Percentiles rank a stretch among this genome's conserved stretches.
Evolutionary conservation across 148 eudicot genomes (phyloP).

Genomic region (Talinum fruticosum): DNA sequence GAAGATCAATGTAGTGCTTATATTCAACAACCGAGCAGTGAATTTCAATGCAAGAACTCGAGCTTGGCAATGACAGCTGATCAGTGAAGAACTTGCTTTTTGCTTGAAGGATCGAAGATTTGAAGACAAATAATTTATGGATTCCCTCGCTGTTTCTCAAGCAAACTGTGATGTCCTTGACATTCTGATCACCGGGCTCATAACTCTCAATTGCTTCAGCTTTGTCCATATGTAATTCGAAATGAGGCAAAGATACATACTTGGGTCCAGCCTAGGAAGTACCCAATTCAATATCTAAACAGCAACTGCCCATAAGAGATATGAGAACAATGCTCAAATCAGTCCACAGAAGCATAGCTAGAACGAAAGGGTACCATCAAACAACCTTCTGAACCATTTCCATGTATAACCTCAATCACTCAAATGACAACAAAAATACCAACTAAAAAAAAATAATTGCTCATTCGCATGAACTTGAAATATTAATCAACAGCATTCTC

Average conservation of each 20-base stretch:
- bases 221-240: slow-evolving; percentile 43
- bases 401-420: background rate
- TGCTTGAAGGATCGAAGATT: slow-evolving; percentile 34
- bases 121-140: slow-evolving; percentile 39
- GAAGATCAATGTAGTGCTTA: slow-evolving; percentile 47
- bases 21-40: slow-evolving; percentile 49
- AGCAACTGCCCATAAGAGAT: background rate
- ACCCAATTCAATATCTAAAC: background rate
- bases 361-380: background rate
- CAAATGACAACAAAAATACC: background rate
- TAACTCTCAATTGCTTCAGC: slow-evolving; percentile 20
- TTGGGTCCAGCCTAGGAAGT: slow-evolving; percentile 1
- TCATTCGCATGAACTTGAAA: background rate
- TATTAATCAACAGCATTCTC: background rate
- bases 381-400: background rate
- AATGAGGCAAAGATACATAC: slow-evolving; percentile 20
- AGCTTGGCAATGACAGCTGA: slow-evolving; percentile 29
- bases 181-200: slow-evolving; percentile 28
- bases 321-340: background rate
- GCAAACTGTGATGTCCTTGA: slow-evolving; percentile 43
- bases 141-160: slow-evolving; percentile 49
- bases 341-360: background rate
- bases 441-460: background rate
- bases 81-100: slow-evolving; percentile 60
- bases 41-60: slow-evolving; percentile 40